phyloP scores from a whole-genome alignment of 495 filamentous ascomycete genomes.

The Trichoderma gamsii region DNA sequence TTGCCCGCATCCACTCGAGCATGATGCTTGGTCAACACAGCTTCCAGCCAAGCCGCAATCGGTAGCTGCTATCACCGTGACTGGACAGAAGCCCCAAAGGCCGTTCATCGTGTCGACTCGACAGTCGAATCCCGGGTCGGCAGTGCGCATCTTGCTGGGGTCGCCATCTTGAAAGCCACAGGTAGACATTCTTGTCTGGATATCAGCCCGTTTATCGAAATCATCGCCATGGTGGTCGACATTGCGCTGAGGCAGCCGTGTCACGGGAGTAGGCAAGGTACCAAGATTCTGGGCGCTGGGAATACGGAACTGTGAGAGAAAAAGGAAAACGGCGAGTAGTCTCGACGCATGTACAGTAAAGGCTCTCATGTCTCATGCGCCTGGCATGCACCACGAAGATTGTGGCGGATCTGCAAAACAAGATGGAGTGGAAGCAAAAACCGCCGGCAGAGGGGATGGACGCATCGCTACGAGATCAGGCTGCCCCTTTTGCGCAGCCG shows the following conservation, averaged over 20 bases:
- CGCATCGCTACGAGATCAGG: background rate
- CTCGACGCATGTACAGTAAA: background rate
- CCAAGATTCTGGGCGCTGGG: background rate
- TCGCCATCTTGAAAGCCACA: slow-evolving; percentile 17
- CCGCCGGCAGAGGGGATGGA: background rate
- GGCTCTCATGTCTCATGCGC: slow-evolving; percentile 3
- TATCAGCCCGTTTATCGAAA: slow-evolving; percentile 1
- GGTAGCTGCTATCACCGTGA: slow-evolving; percentile 11
- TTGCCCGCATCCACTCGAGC: slow-evolving; percentile 16
- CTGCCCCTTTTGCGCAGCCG: background rate
- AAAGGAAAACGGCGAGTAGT: background rate
- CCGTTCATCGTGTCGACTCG: slow-evolving; percentile 20
- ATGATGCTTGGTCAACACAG: slow-evolving; percentile 22
- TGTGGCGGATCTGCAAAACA: background rate
- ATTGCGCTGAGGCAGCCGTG: background rate
- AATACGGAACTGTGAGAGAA: background rate
- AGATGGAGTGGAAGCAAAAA: background rate
- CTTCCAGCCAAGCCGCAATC: slow-evolving; percentile 24
- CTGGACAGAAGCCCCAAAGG: slow-evolving; percentile 24
- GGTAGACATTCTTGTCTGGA: slow-evolving; percentile 13
- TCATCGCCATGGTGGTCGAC: background rate
- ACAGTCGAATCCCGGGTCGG: slow-evolving; percentile 21
- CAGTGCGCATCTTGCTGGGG: slow-evolving; percentile 15
- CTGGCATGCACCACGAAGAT: background rate
- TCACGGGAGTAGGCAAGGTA: background rate